phyloP scores from a whole-genome alignment of 2,329 filamentous ascomycete genomes.

The Colletotrichum theobromicola region DNA sequence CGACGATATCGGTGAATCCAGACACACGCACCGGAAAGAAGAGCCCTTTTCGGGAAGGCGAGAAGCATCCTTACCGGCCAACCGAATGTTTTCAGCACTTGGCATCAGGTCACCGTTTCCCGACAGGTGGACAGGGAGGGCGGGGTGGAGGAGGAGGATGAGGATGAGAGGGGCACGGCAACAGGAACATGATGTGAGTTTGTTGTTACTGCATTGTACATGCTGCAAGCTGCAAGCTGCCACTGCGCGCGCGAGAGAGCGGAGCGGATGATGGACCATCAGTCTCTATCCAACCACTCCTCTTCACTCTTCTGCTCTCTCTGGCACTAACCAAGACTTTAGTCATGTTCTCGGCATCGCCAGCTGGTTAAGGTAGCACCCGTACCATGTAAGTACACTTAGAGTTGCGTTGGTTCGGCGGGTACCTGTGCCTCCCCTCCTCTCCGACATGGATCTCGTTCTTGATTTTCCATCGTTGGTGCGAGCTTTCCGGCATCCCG shows the following conservation, averaged over 20 bases:
- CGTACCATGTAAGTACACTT: conserved; percentile 3
- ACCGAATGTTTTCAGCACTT: conserved; percentile 3
- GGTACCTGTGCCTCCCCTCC: background rate
- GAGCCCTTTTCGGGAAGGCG: conserved; percentile 12
- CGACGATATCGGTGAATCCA: conserved; percentile 10
- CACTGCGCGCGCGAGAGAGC: background rate
- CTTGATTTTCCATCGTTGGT: background rate
- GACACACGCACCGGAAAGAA: background rate
- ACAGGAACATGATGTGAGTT: background rate
- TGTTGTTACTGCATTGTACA: background rate
- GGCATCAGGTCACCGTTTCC: conserved; percentile 10
- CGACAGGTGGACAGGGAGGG: background rate
- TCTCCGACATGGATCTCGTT: background rate
- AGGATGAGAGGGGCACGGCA: background rate
- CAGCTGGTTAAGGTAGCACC: background rate
- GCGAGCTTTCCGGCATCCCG: conserved; percentile 5
- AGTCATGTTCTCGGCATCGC: background rate
- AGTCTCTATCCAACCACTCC: background rate
- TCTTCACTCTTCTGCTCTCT: background rate
- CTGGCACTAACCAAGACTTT: background rate
- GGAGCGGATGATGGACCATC: background rate
- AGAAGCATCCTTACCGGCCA: background rate
- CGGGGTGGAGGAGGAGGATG: background rate
- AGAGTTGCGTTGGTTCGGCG: conserved; percentile 16
- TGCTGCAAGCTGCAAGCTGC: background rate